Evolutionary conservation across 345 rosid genomes (phyloP).

Genomic region (Jatropha curcas): DNA sequence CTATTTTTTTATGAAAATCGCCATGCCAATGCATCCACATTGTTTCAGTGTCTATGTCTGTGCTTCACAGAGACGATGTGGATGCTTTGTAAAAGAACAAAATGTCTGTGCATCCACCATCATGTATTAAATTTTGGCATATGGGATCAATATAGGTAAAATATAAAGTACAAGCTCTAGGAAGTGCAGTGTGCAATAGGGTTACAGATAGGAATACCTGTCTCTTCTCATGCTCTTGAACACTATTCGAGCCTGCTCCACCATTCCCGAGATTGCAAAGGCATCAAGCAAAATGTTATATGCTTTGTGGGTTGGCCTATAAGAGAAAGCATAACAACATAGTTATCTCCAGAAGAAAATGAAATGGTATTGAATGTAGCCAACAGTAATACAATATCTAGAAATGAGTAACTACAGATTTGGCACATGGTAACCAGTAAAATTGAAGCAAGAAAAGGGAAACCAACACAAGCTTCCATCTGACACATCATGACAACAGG

Average conservation of each 20-base stretch:
- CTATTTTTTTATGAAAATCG: too few relatives aligned
- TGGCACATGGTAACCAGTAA: background rate
- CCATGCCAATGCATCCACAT: too few relatives aligned
- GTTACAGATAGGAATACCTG: slow-evolving; percentile 46
- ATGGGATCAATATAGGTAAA: background rate
- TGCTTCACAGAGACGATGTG: too few relatives aligned
- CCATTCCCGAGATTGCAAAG: slow-evolving; percentile 94
- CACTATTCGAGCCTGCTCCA: slow-evolving; percentile 83
- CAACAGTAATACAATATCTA: background rate
- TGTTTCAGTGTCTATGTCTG: too few relatives aligned
- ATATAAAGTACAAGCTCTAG: background rate
- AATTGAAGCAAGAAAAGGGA: background rate
- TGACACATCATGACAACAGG: background rate
- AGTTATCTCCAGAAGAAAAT: slow-evolving; percentile 5
- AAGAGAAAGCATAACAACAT: slow-evolving; percentile 14
- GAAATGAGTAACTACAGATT: background rate
- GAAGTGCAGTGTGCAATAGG: slow-evolving; percentile 3
- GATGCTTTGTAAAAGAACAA: too few relatives aligned
- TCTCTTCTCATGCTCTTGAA: slow-evolving; percentile 97
- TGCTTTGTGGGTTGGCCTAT: slow-evolving; percentile 87
- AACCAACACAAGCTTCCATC: background rate
- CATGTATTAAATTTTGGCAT: background rate
- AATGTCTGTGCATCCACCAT: too few relatives aligned
- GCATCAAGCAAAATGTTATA: slow-evolving; percentile 95
- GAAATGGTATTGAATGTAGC: background rate